Conservation (phyloP, 108 stramenopile genomes). For the Phaeodactylum tricornutum region DNA sequence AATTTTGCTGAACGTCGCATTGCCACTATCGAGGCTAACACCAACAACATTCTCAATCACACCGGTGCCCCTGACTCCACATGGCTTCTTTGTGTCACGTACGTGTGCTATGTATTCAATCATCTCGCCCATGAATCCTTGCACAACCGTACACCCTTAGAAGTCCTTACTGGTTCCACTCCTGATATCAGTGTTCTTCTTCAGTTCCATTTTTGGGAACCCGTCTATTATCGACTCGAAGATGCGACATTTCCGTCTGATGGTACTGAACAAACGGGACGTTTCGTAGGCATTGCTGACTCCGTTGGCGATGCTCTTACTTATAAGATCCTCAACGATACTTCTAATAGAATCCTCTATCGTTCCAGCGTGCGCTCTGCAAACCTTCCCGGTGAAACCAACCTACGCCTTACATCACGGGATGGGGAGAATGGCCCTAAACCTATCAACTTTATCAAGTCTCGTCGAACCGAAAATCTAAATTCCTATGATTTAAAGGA, state of each 20-base stretch:
- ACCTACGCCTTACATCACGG: no score
- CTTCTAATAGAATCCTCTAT: no score
- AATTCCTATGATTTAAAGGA: no score
- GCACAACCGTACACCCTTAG: slow-evolving; percentile 4
- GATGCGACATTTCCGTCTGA: not conserved
- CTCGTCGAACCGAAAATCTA: no score
- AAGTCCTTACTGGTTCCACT: slow-evolving; percentile 1
- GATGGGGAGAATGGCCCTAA: no score
- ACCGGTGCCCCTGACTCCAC: slow-evolving; percentile 14
- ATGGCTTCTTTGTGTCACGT: slow-evolving; percentile 16
- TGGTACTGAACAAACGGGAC: slow-evolving; percentile 1
- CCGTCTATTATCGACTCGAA: slow-evolving; percentile 5
- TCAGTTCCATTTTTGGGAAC: slow-evolving; percentile 8
- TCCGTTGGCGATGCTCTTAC: slow-evolving; percentile 18
- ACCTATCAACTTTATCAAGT: no score
- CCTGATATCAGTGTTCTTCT: slow-evolving; percentile 16
- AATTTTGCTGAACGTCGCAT: slow-evolving; percentile 14
- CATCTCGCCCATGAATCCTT: slow-evolving; percentile 1
- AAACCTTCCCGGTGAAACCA: no score
- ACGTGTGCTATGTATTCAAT: slow-evolving; percentile 7
- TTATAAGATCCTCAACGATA: no score
- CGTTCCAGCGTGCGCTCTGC: no score
- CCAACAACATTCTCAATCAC: slow-evolving; percentile 11
- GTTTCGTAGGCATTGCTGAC: slow-evolving; percentile 23
- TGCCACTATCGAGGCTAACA: slow-evolving; percentile 1